These are phyloP conservation scores for Achlya hypogyna DNA, from an alignment of 352 stramenopile species.

Conservation along the genomic window DNA sequence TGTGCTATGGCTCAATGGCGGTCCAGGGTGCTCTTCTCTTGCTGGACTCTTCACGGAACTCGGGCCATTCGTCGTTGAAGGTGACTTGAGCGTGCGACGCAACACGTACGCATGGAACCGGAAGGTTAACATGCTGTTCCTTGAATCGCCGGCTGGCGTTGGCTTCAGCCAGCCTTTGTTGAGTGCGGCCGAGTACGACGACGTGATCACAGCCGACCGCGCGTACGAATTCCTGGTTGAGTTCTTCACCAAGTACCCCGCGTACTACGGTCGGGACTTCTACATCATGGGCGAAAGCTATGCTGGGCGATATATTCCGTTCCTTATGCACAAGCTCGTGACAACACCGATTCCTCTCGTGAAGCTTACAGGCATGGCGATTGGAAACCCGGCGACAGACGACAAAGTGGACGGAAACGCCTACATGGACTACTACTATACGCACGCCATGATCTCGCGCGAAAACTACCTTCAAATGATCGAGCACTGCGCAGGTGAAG, in stretches of 20 bases:
- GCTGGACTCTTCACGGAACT: constrained; percentile 79
- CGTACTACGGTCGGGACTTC: constrained; percentile 52
- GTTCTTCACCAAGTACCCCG: constrained; percentile 72
- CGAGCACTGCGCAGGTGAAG: constrained; percentile 36
- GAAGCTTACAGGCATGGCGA: constrained; percentile 48
- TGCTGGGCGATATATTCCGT: constrained; percentile 81
- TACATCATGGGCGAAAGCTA: constrained; percentile 86
- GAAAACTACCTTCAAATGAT: constrained; percentile 48
- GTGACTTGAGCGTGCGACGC: constrained; percentile 39
- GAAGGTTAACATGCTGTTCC: constrained; percentile 75
- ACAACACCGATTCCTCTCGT: constrained; percentile 37
- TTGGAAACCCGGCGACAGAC: constrained; percentile 38
- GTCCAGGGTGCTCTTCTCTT: constrained; percentile 73
- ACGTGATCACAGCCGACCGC: constrained; percentile 41
- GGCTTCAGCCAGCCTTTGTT: constrained; percentile 60
- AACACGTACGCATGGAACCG: constrained; percentile 85
- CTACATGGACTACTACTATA: constrained; percentile 39
- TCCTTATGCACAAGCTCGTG: constrained; percentile 58
- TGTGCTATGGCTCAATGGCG: constrained; percentile 89
- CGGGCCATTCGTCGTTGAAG: constrained; percentile 46
- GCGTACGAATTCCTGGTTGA: constrained; percentile 52
- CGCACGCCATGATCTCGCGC: constrained; percentile 63
- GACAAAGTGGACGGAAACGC: constrained; percentile 18
- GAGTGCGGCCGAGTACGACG: constrained; percentile 42
- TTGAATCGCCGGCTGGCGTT: constrained; percentile 62